Evolutionary conservation across 148 eudicot genomes (phyloP).

Genomic region (Camellia japonica): DNA sequence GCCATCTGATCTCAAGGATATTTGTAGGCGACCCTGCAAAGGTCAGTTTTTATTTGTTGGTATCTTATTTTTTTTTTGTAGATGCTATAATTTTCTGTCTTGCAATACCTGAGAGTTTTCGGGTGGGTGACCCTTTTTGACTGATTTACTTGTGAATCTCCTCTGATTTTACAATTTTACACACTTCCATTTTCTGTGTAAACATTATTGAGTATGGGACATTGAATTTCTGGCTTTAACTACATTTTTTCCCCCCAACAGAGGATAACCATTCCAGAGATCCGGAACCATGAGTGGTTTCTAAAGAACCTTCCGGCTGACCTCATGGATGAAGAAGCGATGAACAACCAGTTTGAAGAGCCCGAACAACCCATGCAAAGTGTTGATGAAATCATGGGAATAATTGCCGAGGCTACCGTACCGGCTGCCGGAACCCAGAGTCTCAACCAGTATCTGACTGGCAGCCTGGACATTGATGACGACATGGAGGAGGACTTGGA

Average conservation of each 20-base stretch:
- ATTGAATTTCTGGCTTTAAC: neutral
- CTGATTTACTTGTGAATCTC: neutral
- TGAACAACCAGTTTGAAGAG: conserved; percentile 54
- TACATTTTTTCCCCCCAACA: conserved; percentile 21
- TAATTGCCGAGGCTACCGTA: conserved; percentile 84
- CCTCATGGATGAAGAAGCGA: conserved; percentile 45
- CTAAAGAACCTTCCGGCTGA: conserved; percentile 82
- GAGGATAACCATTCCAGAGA: conserved; percentile 82
- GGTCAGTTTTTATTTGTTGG: conserved; percentile 36
- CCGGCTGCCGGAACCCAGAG: conserved; percentile 74
- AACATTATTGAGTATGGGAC: neutral
- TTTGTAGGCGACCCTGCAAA: conserved; percentile 83
- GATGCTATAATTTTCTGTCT: neutral
- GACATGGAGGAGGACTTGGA: conserved; percentile 94
- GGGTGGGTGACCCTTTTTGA: too few relatives aligned
- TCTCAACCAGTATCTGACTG: conserved; percentile 65
- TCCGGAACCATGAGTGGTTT: conserved; percentile 84
- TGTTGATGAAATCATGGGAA: conserved; percentile 84
- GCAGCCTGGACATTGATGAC: conserved; percentile 77
- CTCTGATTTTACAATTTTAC: neutral
- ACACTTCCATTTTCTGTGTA: neutral
- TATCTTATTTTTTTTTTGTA: neutral
- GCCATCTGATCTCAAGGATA: conserved; percentile 80
- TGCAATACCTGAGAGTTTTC: neutral
- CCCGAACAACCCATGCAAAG: conserved; percentile 84